Evolutionary conservation across 306 rosid species (phyloP), one percentile per base, ranked within the genome.

Genomic region (Rubus idaeus): DNA sequence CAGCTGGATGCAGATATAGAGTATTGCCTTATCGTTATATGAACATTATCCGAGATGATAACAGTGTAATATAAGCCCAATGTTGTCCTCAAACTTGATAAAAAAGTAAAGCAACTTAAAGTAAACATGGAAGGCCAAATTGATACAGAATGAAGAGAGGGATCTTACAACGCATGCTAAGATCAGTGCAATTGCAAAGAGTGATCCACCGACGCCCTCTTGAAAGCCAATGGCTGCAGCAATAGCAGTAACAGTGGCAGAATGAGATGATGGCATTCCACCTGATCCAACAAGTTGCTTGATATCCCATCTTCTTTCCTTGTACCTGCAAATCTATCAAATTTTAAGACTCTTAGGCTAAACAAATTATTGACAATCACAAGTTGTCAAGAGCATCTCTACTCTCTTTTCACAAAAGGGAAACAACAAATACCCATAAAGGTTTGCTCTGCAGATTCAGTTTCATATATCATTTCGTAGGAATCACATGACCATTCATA

Each of bases 181-280:
- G 87, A 88, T 81, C 90, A 89, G 86, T 40, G 94, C 87, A 66
- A 86, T 83, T 3, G 99, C 96, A 77, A 95, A 95, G 68, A 86
- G 64, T 53, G 98, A 84, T 79, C 92, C 99, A 37, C 93, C 91
- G 55, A 92, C 89, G 44, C 99, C 99, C 86, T 95, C 97, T 81
- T 92, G 97, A 78, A 92, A 84, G 37, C 97, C 99, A 79, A 92
- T 74, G 18, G 97, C 92, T 3, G 87, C 68, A 8, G 99, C 97
- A 73, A 92, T 92, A 86, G 99, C 97, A 75, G 97, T 88, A 13
- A 95, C 97, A 67, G 99, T 91, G 0, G 99, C 85, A 21, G 99
- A 95, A 95, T 95, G 99, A 64, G 99, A 95, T 2, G 99, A 95
- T 8, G 99, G 99, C 99, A 95, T 95, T 85, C 99, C 99, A 9